Conservation (phyloP, 192 early-diverging fungal species). For the Coemansia asiatica region DNA sequence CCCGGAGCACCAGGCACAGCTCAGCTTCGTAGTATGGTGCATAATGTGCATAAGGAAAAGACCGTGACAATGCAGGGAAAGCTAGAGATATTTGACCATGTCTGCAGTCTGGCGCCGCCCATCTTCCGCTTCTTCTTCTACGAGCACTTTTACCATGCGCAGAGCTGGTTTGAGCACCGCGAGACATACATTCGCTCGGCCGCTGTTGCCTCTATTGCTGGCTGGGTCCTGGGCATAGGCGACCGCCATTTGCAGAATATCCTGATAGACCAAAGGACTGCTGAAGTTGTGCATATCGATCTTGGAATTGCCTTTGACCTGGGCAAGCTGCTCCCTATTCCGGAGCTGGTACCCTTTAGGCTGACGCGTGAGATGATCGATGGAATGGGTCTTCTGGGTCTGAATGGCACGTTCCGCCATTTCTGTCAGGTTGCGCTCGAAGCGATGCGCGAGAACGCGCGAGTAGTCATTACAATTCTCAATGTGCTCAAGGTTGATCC, state of each 20-base stretch:
- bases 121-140: constrained; percentile 76
- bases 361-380: constrained; percentile 86
- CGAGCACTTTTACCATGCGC: constrained; percentile 68
- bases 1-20: constrained; percentile 26
- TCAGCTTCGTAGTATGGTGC: constrained; percentile 46
- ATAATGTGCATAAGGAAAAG: constrained; percentile 34
- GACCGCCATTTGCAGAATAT: constrained; percentile 95
- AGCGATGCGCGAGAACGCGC: constrained; percentile 77
- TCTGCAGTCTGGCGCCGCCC: constrained; percentile 57
- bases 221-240: constrained; percentile 87
- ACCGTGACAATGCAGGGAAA: constrained; percentile 59
- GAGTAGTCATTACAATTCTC: constrained; percentile 80
- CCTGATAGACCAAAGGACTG: constrained; percentile 75
- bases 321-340: constrained; percentile 80
- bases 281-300: constrained; percentile 93
- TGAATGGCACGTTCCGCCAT: constrained; percentile 78
- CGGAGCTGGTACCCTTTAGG: constrained; percentile 91
- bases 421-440: constrained; percentile 76
- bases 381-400: constrained; percentile 80
- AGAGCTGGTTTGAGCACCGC: constrained; percentile 76
- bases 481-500: constrained; percentile 96
- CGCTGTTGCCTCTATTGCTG: constrained; percentile 82
- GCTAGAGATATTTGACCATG: constrained; percentile 56
- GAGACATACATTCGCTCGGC: constrained; percentile 75
- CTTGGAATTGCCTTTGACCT: constrained; percentile 96